A percentile compares a stretch with the other conserved stretches of the same genome.
phyloP scores from a whole-genome alignment of 106 monocot species.

The Dendrobium catenatum region DNA sequence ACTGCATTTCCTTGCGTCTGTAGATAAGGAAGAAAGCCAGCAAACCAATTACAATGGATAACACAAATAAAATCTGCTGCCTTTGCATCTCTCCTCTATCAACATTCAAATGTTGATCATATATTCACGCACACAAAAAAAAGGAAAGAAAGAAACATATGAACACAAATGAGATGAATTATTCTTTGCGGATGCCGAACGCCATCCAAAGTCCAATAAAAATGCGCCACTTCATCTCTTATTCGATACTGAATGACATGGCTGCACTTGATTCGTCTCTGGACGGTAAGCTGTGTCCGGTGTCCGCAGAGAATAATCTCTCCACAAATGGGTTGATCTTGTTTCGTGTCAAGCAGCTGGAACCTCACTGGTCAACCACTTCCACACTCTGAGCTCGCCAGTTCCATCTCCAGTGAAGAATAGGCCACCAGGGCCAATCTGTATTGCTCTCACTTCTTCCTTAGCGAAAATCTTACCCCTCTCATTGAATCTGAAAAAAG shows the following conservation, averaged over 20 bases:
- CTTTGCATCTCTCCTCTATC: neutral
- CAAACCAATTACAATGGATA: neutral
- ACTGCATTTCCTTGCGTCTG: no score
- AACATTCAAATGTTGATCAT: neutral
- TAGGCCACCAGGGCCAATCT: conserved; percentile 65
- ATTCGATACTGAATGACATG: no score
- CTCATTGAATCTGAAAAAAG: conserved; percentile 54
- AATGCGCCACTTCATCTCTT: no score
- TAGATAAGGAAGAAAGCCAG: neutral
- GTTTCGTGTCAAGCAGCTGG: conserved; percentile 4
- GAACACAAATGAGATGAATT: no score
- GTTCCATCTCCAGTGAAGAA: conserved; percentile 85
- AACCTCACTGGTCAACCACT: conserved; percentile 30
- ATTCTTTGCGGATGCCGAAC: no score
- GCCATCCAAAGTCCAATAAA: no score
- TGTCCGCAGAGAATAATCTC: no score
- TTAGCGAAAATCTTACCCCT: conserved; percentile 79
- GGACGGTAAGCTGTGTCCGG: no score
- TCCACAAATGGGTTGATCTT: no score
- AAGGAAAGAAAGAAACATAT: neutral
- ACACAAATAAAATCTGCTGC: neutral
- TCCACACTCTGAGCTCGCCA: conserved; percentile 86
- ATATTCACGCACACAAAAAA: neutral
- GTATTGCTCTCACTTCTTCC: conserved; percentile 66
- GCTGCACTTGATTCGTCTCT: no score